phyloP scores from a whole-genome alignment of 192 early-diverging fungal genomes.

The Coemansia sp. region DNA sequence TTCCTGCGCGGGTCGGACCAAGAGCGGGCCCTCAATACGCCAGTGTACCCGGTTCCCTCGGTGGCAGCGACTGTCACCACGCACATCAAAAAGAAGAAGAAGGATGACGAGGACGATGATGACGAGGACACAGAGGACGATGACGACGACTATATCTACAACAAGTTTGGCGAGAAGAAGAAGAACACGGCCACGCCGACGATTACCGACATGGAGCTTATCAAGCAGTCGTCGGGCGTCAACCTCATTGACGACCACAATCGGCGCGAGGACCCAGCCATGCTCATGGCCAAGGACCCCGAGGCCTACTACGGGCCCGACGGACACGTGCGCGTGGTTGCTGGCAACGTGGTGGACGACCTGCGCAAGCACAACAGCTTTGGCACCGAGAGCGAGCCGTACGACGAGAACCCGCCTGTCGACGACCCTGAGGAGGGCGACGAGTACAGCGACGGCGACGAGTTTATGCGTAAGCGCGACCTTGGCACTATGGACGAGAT shows the following conservation, averaged over 20 bases:
- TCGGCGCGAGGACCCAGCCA: conserved; percentile 51
- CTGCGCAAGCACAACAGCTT: conserved; percentile 51
- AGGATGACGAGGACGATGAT: conserved; percentile 39
- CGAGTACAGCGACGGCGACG: conserved; percentile 53
- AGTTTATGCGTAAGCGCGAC: conserved; percentile 56
- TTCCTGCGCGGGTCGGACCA: conserved; percentile 50
- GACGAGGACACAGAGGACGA: conserved; percentile 40
- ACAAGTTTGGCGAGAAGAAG: conserved; percentile 56
- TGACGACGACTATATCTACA: conserved; percentile 49
- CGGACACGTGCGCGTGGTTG: conserved; percentile 47
- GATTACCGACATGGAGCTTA: conserved; percentile 49
- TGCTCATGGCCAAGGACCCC: conserved; percentile 54
- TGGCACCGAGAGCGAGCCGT: conserved; percentile 41
- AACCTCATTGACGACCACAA: conserved; percentile 56
- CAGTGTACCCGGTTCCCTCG: conserved; percentile 43
- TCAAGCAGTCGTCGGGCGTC: conserved; percentile 51
- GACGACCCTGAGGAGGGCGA: conserved; percentile 52
- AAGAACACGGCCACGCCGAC: conserved; percentile 48
- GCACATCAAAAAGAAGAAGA: conserved; percentile 45
- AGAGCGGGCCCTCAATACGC: conserved; percentile 52
- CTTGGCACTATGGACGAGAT: conserved; percentile 11
- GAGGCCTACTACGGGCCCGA: conserved; percentile 51
- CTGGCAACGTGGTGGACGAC: conserved; percentile 49
- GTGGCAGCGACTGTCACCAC: conserved; percentile 16
- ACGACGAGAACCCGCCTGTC: conserved; percentile 54